phyloP scores from a whole-genome alignment of 1,139 yeast genomes.

The Sporopachydermia cereana region DNA sequence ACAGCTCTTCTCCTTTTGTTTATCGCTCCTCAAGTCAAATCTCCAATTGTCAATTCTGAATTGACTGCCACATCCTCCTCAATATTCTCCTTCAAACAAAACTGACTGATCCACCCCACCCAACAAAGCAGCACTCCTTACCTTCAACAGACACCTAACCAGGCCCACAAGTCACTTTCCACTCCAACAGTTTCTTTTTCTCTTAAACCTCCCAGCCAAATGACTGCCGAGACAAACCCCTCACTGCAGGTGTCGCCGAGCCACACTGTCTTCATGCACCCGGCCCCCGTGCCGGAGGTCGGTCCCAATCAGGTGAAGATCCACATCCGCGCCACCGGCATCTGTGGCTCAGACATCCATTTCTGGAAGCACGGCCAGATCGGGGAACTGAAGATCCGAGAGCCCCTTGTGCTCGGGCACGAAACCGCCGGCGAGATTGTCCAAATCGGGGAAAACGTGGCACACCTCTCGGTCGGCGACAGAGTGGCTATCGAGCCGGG shows the following conservation, averaged over 20 bases:
- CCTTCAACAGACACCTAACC: too few relatives aligned
- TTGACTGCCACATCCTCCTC: too few relatives aligned
- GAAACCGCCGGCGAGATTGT: slow-evolving; percentile 65
- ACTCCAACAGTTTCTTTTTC: too few relatives aligned
- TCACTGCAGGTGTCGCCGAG: slow-evolving; percentile 1
- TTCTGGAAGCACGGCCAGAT: slow-evolving; percentile 71
- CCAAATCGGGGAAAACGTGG: slow-evolving; percentile 51
- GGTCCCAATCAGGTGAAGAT: slow-evolving; percentile 31
- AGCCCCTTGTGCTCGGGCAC: slow-evolving; percentile 61
- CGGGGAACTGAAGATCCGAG: slow-evolving; percentile 38
- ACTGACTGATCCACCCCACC: too few relatives aligned
- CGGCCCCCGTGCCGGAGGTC: background rate
- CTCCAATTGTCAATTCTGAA: too few relatives aligned
- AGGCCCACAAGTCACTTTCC: too few relatives aligned
- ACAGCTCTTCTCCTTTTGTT: too few relatives aligned
- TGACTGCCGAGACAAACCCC: background rate
- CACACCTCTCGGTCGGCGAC: slow-evolving; percentile 51
- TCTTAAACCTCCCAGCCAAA: background rate
- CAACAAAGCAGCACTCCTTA: too few relatives aligned
- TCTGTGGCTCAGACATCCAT: slow-evolving; percentile 84
- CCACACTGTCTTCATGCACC: background rate
- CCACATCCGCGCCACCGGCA: slow-evolving; percentile 56
- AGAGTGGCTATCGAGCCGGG: slow-evolving; percentile 44
- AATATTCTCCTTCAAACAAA: too few relatives aligned
- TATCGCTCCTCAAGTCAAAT: too few relatives aligned